Base-by-base conservation (phyloP, 2,329 filamentous ascomycete species). In the Trichophyton mentagrophytes region DNA sequence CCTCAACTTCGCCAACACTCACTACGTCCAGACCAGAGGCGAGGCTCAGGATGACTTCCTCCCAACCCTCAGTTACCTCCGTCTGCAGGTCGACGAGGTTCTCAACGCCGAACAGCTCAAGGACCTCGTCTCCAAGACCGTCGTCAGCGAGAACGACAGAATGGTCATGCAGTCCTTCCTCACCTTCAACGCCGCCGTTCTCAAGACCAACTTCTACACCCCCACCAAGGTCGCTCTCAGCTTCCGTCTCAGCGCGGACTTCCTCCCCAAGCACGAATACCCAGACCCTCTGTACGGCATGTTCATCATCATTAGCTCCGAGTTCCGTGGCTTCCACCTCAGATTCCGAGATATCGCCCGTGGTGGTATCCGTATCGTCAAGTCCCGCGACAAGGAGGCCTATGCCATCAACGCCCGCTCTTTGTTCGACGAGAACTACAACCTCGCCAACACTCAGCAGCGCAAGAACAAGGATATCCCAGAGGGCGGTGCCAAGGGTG, bases 401-500 rank as follows among this genome's bases (percentile, higher is more conserved):
- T 99, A 96, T 72, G 83, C 87, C 64, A 97, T 97, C 80, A 99
- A 99, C 72, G 91, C 91, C 42, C 87, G 93, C 62, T 96, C 90
- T 61, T 82, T 99, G 65, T 99, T 99, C 69, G 93, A 99, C 68
- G 93, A 99, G 78, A 99, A 99, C 77, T 99, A 99, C 77, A 95
- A 93, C 65, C 83, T 99, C 63, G 92, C 93, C 66, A 97, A 95
- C 76, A 99, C 93, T 0, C 93, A 99, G 76, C 93, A 99, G 78
- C 89, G 93, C 71, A 99, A 99, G 83, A 99, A 99, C 82, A 99
- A 99, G 80, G 93, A 99, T 70, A 99, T 99, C 59, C 93, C 93
- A 2, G 93, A 99, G 78, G 93, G 93, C 65, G 93, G 93, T 60
- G 95, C 92, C 69, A 99, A 99, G 79, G 93, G 93, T 77, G 93